Base-by-base conservation (phyloP, 2,329 filamentous ascomycete species). In the Raffaelea albimanens region DNA sequence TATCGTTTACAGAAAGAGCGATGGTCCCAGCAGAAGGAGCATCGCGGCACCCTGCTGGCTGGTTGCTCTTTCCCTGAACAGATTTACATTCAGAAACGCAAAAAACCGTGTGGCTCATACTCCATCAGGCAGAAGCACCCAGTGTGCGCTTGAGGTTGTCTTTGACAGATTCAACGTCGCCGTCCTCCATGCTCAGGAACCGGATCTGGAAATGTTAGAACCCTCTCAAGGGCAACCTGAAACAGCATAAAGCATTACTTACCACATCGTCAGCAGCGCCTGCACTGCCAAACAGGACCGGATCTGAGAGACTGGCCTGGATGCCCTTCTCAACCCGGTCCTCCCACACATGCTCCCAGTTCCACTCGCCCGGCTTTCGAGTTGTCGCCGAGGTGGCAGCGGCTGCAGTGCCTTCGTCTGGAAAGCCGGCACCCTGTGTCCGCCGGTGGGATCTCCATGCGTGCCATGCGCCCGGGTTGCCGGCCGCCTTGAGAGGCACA, bases 281-380 rank as follows among this genome's bases (percentile, higher is more conserved):
- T 5, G 71, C 69, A 50, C 73, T 74, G 5, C 88, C 87, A 66
- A 82, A 97, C 21, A 97, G 67, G 4, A 87, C 82, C 2, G 81
- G 70, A 55, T 97, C 91, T 1, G 87, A 86, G 44, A 88, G 67
- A 58, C 88, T 95, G 10, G 77, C 74, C 44, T 83, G 77, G 40
- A 96, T 78, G 18, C 85, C 85, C 62, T 84, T 86, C 63, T 80
- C 83, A 1, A 95, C 90, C 47, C 91, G 77, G 54, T 90, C 84
- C 61, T 94, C 87, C 91, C 91, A 98, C 0, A 97, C 91, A 0
- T 91, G 90, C 58, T 95, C 88, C 91, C 91, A 97, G 60, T 95
- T 95, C 91, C 91, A 97, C 57, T 95, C 85, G 7, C 85, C 86
- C 0, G 88, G 88, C 44, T 76, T 72, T 51, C 82, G 67, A 23